phyloP scores from a whole-genome alignment of 1,284 basidiomycete species.

The Phylloboletellus chloephorus region DNA sequence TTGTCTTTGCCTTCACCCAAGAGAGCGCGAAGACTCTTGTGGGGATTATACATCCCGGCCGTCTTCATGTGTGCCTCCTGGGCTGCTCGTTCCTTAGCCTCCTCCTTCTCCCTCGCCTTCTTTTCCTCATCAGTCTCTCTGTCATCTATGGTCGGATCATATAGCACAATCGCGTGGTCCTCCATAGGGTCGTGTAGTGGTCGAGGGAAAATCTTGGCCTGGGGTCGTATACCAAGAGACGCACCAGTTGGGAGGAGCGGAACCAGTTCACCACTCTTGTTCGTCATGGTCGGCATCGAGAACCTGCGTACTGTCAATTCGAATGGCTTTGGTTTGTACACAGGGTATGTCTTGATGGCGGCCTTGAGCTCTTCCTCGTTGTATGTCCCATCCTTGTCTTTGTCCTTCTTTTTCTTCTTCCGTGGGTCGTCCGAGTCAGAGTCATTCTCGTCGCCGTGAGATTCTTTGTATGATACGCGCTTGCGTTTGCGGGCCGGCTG shows the following conservation, averaged over 20 bases:
- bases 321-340: slow-evolving; percentile 81
- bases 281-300: slow-evolving; percentile 83
- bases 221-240: slow-evolving; percentile 84
- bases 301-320: slow-evolving; percentile 63
- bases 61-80: slow-evolving; percentile 65
- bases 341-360: slow-evolving; percentile 73
- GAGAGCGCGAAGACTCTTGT: slow-evolving; percentile 85
- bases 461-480: slow-evolving; percentile 74
- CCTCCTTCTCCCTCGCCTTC: slow-evolving; percentile 64
- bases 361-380: slow-evolving; percentile 55
- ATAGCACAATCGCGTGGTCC: slow-evolving; percentile 95
- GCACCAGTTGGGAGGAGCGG: slow-evolving; percentile 61
- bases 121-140: slow-evolving; percentile 81
- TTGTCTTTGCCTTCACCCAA: slow-evolving; percentile 74
- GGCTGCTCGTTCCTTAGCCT: slow-evolving; percentile 57
- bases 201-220: slow-evolving; percentile 79
- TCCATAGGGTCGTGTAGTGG: slow-evolving; percentile 96
- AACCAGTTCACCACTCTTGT: slow-evolving; percentile 71
- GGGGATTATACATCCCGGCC: slow-evolving; percentile 76
- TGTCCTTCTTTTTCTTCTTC: slow-evolving; percentile 54
- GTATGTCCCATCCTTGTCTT: slow-evolving; percentile 48
- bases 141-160: slow-evolving; percentile 94
- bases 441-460: slow-evolving; percentile 42
- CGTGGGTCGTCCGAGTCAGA: slow-evolving; percentile 46
- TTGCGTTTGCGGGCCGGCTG: slow-evolving; percentile 78